A percentile compares a stretch with the other conserved stretches of the same genome.
phyloP scores from a whole-genome alignment of 2,329 filamentous ascomycete genomes.

The Stemphylium beticola region DNA sequence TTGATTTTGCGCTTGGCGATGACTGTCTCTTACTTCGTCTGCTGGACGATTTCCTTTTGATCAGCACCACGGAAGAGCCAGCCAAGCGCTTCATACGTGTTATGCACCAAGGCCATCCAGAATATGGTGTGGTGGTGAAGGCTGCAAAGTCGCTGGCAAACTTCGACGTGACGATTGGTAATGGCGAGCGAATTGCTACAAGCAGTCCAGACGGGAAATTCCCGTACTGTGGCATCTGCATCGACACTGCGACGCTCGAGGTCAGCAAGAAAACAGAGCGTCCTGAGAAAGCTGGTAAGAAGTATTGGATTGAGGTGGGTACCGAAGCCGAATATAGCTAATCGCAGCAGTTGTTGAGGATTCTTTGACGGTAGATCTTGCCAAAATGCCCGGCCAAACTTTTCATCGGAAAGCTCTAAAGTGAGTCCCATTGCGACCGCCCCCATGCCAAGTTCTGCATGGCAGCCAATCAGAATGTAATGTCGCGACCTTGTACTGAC shows the following conservation, averaged over 20 bases:
- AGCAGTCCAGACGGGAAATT: slow-evolving; percentile 63
- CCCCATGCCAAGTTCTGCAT: neutral
- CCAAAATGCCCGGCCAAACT: slow-evolving; percentile 72
- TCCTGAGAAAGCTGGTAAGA: slow-evolving; percentile 57
- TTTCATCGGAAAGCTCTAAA: slow-evolving; percentile 80
- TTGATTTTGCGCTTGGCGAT: slow-evolving; percentile 68
- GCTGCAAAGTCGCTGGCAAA: slow-evolving; percentile 82
- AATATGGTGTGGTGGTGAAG: slow-evolving; percentile 82
- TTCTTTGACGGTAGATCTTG: slow-evolving; percentile 79
- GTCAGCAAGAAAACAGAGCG: slow-evolving; percentile 72
- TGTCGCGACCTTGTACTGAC: slow-evolving; percentile 20
- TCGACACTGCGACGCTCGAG: slow-evolving; percentile 76
- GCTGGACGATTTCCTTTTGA: slow-evolving; percentile 91
- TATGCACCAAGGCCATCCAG: slow-evolving; percentile 80
- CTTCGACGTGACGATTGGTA: slow-evolving; percentile 71
- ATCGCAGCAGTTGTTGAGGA: slow-evolving; percentile 63
- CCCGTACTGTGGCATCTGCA: slow-evolving; percentile 84
- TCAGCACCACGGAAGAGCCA: slow-evolving; percentile 72
- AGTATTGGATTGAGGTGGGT: neutral
- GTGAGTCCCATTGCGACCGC: slow-evolving; percentile 53
- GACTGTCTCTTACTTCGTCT: slow-evolving; percentile 77
- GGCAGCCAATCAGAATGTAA: slow-evolving; percentile 9
- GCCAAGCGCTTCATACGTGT: slow-evolving; percentile 74
- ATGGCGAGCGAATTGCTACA: slow-evolving; percentile 43
- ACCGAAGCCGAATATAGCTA: slow-evolving; percentile 3